These are phyloP conservation scores for Peronospora destructor DNA, from an alignment of 352 stramenopile species.

Conservation along the genomic window DNA sequence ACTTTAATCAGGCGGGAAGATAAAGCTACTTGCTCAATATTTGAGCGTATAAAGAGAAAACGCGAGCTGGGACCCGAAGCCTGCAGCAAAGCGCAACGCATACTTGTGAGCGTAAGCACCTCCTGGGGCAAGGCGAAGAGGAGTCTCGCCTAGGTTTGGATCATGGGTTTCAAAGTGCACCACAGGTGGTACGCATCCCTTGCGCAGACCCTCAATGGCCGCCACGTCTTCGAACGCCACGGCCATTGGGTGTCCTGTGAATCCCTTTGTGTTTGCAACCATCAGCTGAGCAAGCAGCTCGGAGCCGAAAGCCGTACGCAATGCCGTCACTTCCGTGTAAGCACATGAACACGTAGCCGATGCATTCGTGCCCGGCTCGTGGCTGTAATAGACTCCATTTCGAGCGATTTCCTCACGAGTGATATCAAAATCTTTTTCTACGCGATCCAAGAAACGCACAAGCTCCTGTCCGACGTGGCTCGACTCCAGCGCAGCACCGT, in stretches of 20 bases:
- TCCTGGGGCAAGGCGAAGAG: slow-evolving; percentile 50
- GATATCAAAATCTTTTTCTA: slow-evolving; percentile 90
- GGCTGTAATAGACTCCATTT: slow-evolving; percentile 94
- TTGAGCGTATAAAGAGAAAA: slow-evolving; percentile 91
- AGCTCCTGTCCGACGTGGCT: slow-evolving; percentile 92
- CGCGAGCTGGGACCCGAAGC: slow-evolving; percentile 94
- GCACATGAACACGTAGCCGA: slow-evolving; percentile 88
- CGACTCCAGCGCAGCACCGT: slow-evolving; percentile 91
- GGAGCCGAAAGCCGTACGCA: slow-evolving; percentile 61
- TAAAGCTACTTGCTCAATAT: slow-evolving; percentile 12
- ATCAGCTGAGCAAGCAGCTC: slow-evolving; percentile 69
- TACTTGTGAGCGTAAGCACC: slow-evolving; percentile 83
- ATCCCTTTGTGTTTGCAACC: slow-evolving; percentile 91
- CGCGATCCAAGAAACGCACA: slow-evolving; percentile 76
- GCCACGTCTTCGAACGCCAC: slow-evolving; percentile 95
- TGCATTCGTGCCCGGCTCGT: slow-evolving; percentile 95
- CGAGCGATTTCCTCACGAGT: slow-evolving; percentile 85
- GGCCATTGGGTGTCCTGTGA: slow-evolving; percentile 94
- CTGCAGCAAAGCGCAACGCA: slow-evolving; percentile 92
- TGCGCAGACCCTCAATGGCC: slow-evolving; percentile 88
- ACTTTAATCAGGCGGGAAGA: slow-evolving; percentile 9
- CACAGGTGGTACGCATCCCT: slow-evolving; percentile 82
- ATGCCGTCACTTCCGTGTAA: slow-evolving; percentile 86
- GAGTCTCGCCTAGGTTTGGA: slow-evolving; percentile 43
- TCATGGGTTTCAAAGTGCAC: slow-evolving; percentile 89